phyloP scores from a whole-genome alignment of 192 early-diverging fungal species.

The Geranomyces michiganensis region DNA sequence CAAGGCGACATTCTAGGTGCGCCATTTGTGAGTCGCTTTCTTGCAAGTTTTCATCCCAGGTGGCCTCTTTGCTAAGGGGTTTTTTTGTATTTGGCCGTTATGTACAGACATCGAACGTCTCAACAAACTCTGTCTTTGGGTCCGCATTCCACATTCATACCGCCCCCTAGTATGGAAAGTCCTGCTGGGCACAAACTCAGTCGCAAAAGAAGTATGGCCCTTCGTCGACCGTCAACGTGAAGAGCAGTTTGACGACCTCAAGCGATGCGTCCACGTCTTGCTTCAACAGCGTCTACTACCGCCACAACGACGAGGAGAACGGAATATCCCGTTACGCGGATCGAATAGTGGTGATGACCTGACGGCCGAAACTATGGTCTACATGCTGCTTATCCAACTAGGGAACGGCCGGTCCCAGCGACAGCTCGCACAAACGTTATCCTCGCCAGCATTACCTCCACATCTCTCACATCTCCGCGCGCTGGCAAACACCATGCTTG shows the following conservation, averaged over 20 bases:
- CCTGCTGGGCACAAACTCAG: constrained; percentile 33
- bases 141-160: constrained; percentile 45
- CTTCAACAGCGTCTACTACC: no score
- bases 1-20: constrained; percentile 31
- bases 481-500: constrained; percentile 42
- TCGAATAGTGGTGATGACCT: constrained; percentile 21
- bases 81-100: no score
- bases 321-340: neutral
- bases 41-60: neutral
- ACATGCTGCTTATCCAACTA: constrained; percentile 37
- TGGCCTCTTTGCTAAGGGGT: no score
- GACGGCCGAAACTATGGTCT: constrained; percentile 21
- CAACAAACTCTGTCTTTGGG: constrained; percentile 44
- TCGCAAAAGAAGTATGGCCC: constrained; percentile 35
- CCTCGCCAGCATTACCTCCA: neutral
- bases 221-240: constrained; percentile 33
- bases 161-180: constrained; percentile 45
- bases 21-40: neutral
- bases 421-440: neutral
- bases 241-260: constrained; percentile 37
- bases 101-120: constrained; percentile 35
- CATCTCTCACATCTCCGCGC: constrained; percentile 16
- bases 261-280: constrained; percentile 16
- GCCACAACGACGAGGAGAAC: no score
- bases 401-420: constrained; percentile 1